Conservation (phyloP, 192 early-diverging fungal species). For the Jimgerdemannia lactiflua region DNA sequence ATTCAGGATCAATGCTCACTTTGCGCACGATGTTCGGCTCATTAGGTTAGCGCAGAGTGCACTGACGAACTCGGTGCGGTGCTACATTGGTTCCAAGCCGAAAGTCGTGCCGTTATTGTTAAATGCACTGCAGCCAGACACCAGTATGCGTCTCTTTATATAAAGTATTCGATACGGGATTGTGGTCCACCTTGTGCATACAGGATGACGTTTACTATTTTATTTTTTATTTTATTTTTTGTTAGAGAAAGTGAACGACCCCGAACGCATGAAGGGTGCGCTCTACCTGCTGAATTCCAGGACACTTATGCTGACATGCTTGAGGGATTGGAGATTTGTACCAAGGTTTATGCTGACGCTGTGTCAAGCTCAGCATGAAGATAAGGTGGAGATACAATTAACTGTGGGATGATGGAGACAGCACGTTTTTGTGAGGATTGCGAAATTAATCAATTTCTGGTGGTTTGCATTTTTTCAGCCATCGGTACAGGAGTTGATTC, state of each 20-base stretch:
- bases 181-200: too few relatives aligned
- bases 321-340: constrained; percentile 57
- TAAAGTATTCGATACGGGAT: neutral
- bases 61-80: constrained; percentile 41
- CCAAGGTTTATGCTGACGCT: constrained; percentile 51
- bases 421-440: neutral
- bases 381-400: constrained; percentile 41
- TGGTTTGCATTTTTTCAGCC: constrained; percentile 25
- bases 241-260: constrained; percentile 29
- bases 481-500: constrained; percentile 62
- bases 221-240: constrained; percentile 8
- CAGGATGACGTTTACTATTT: too few relatives aligned
- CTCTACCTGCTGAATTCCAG: constrained; percentile 58
- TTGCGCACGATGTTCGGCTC: neutral
- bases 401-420: too few relatives aligned
- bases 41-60: constrained; percentile 45
- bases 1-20: neutral
- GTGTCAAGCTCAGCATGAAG: constrained; percentile 59
- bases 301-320: constrained; percentile 43
- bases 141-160: neutral
- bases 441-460: neutral
- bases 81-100: constrained; percentile 47
- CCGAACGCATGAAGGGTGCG: constrained; percentile 67
- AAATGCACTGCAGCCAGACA: constrained; percentile 35
- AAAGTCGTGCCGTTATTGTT: constrained; percentile 45